phyloP scores from a whole-genome alignment of 2,329 filamentous ascomycete genomes.

The Claviceps monticola region DNA sequence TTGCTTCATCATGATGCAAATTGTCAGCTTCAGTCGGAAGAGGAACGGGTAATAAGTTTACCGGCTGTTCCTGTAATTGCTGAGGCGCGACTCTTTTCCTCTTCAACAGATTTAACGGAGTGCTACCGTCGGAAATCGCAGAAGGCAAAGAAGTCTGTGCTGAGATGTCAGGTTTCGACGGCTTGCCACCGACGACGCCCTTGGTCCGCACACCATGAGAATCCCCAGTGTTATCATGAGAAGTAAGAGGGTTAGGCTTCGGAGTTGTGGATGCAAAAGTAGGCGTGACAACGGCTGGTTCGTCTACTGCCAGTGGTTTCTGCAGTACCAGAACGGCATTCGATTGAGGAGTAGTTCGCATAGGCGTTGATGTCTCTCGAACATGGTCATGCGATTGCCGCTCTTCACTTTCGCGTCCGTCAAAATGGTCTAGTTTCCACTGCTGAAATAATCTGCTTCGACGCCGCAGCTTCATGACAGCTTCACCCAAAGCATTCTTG shows the following conservation, averaged over 20 bases:
- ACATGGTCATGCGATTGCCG: neutral
- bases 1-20: neutral
- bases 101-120: slow-evolving; percentile 12
- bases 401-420: neutral
- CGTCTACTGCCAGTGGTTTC: neutral
- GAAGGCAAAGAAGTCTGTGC: neutral
- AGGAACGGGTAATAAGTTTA: slow-evolving; percentile 1
- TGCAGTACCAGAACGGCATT: neutral
- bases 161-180: neutral
- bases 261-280: neutral
- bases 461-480: slow-evolving; percentile 40
- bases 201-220: neutral
- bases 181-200: neutral
- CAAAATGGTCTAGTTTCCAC: slow-evolving; percentile 13
- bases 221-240: neutral
- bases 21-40: slow-evolving; percentile 6
- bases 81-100: slow-evolving; percentile 15
- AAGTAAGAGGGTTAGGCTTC: neutral
- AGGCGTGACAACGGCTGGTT: neutral
- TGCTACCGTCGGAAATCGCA: slow-evolving; percentile 1
- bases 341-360: slow-evolving; percentile 2
- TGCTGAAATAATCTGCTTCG: slow-evolving; percentile 34
- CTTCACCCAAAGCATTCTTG: slow-evolving; percentile 40
- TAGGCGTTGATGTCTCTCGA: neutral
- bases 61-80: slow-evolving; percentile 8